Percentiles rank a stretch among this genome's conserved stretches.
phyloP scores from a whole-genome alignment of 805 yeast species.

The Candida morakotiae region DNA sequence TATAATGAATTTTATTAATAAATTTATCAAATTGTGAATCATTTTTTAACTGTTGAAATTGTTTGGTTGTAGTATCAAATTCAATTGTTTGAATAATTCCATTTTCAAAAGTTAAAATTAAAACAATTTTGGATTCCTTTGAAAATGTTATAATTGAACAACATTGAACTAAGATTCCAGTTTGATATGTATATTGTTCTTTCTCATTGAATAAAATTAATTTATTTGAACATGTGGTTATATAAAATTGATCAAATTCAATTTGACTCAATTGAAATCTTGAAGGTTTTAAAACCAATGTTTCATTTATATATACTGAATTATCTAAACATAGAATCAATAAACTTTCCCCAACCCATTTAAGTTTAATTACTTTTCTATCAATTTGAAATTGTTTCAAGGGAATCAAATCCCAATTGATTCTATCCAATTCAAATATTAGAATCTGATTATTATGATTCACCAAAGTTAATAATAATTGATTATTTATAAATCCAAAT shows the following conservation, averaged over 20 bases:
- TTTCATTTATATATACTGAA: background rate
- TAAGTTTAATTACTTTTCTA: constrained; percentile 8
- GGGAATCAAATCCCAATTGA: background rate
- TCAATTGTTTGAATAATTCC: constrained; percentile 16
- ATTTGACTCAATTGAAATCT: constrained; percentile 7
- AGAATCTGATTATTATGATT: constrained; percentile 7
- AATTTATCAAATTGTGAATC: constrained; percentile 13
- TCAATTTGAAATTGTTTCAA: background rate
- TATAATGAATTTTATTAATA: constrained; percentile 17
- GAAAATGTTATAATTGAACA: constrained; percentile 8
- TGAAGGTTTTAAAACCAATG: background rate
- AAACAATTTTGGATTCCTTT: constrained; percentile 2
- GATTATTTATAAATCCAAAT: constrained; percentile 11
- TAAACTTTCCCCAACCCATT: constrained; percentile 7
- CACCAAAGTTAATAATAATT: constrained; percentile 4
- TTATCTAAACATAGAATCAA: constrained; percentile 7
- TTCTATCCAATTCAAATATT: constrained; percentile 4
- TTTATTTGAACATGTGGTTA: constrained; percentile 8
- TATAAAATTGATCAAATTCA: constrained; percentile 1
- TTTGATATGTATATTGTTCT: background rate
- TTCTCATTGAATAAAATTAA: constrained; percentile 3
- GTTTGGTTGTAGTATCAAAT: constrained; percentile 5
- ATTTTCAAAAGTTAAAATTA: constrained; percentile 16
- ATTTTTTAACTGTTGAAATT: background rate
- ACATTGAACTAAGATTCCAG: constrained; percentile 6